Percentiles rank a stretch among this genome's conserved stretches.
phyloP scores from a whole-genome alignment of 2,329 filamentous ascomycete species.

The Penicillium vulpinum region DNA sequence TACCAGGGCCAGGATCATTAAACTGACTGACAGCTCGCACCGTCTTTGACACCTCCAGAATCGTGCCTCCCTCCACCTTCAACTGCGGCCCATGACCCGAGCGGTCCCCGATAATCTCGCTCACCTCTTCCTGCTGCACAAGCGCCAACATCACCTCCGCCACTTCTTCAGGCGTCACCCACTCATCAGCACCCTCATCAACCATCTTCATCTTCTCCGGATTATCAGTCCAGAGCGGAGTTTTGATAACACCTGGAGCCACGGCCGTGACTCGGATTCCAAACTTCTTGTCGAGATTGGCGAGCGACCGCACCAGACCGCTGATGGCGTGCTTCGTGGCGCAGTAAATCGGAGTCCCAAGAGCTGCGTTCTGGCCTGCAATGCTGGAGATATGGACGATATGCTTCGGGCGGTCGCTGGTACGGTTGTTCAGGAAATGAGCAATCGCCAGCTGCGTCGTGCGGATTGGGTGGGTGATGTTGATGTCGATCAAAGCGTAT shows the following conservation, averaged over 20 bases:
- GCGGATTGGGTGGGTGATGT: slow-evolving; percentile 55
- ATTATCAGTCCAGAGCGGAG: slow-evolving; percentile 62
- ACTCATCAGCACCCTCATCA: slow-evolving; percentile 50
- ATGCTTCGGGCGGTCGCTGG: slow-evolving; percentile 38
- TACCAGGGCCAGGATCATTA: slow-evolving; percentile 56
- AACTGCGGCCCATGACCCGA: slow-evolving; percentile 32
- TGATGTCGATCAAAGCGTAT: slow-evolving; percentile 52
- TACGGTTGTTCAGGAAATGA: slow-evolving; percentile 44
- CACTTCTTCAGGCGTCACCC: slow-evolving; percentile 63
- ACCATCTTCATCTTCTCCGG: slow-evolving; percentile 60
- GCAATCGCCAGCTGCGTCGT: slow-evolving; percentile 53
- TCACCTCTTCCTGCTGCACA: slow-evolving; percentile 51
- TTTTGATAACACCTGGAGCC: slow-evolving; percentile 61
- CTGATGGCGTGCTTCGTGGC: slow-evolving; percentile 53
- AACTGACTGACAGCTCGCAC: slow-evolving; percentile 53
- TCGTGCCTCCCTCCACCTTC: slow-evolving; percentile 49
- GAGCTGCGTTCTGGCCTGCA: slow-evolving; percentile 42
- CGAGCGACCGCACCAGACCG: slow-evolving; percentile 53
- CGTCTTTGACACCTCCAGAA: slow-evolving; percentile 58
- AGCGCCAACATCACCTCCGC: slow-evolving; percentile 59
- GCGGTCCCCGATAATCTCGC: slow-evolving; percentile 36
- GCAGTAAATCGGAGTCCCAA: slow-evolving; percentile 49
- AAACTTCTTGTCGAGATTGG: slow-evolving; percentile 48
- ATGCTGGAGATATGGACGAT: slow-evolving; percentile 53
- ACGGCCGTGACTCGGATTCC: slow-evolving; percentile 62